These are phyloP conservation scores for Diphasiastrum complanatum DNA, from an alignment of 83 land plant genomes.

Conservation along the genomic window DNA sequence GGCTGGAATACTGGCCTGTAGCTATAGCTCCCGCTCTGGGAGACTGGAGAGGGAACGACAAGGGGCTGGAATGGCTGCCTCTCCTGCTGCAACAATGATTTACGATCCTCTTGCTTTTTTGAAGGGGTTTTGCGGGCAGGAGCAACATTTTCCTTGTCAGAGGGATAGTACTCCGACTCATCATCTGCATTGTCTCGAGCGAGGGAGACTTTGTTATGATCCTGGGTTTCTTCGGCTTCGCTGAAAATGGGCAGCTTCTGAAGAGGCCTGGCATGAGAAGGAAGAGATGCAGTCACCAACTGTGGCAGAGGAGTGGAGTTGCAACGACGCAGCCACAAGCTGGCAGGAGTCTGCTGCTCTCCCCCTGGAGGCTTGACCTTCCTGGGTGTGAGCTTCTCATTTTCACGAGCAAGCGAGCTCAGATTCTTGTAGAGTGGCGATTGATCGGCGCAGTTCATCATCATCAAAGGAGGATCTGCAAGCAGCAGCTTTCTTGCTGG, in stretches of 20 bases:
- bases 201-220: neutral
- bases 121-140: conserved; percentile 4
- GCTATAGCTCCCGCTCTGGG: conserved; percentile 1
- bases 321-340: conserved; percentile 28
- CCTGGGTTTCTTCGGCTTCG: neutral
- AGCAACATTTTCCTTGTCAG: conserved; percentile 35
- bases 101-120: neutral
- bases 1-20: conserved; percentile 16
- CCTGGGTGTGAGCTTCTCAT: conserved; percentile 8
- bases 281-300: conserved; percentile 3
- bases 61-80: conserved; percentile 21
- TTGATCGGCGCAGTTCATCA: neutral
- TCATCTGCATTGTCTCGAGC: conserved; percentile 6
- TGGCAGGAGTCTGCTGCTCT: conserved; percentile 15
- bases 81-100: neutral
- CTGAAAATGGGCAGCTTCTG: neutral
- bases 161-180: conserved; percentile 30
- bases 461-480: neutral
- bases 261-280: neutral
- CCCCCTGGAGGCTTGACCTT: neutral
- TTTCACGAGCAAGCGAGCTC: neutral
- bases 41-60: neutral
- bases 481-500: neutral
- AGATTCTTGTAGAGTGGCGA: neutral
- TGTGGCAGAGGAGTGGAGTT: conserved; percentile 29